Evolutionary conservation across 306 rosid genomes (phyloP).

Genomic region (Prunus mira): DNA sequence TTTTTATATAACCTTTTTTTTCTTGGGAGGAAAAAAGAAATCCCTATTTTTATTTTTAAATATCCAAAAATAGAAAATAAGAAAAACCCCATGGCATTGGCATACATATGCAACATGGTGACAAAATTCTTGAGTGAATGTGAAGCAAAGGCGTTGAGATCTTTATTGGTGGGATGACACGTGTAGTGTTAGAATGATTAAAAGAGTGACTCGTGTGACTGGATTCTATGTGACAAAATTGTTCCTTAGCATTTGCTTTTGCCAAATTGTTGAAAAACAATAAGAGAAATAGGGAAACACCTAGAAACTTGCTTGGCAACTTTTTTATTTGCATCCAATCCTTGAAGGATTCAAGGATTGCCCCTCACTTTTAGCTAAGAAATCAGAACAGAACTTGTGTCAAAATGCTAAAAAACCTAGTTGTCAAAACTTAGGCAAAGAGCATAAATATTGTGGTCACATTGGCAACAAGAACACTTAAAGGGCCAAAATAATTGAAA

Average conservation of each 20-base stretch:
- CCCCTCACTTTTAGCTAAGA: not conserved
- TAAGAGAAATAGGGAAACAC: not conserved
- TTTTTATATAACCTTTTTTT: not conserved
- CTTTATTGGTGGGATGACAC: not conserved
- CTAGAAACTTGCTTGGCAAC: not conserved
- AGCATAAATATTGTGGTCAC: not conserved
- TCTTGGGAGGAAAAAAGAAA: not conserved
- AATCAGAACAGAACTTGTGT: not conserved
- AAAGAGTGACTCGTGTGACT: not conserved
- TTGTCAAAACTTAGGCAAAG: not conserved
- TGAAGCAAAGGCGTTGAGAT: not conserved
- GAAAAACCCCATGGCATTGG: not conserved
- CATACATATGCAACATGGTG: not conserved
- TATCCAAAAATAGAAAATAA: not conserved
- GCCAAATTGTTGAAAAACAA: not conserved
- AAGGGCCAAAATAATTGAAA: not conserved
- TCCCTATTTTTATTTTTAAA: not conserved
- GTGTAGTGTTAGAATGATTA: not conserved
- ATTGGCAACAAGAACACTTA: not conserved
- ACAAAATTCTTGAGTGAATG: not conserved
- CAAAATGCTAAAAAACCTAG: not conserved
- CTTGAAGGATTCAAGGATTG: not conserved
- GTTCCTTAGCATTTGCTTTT: not conserved
- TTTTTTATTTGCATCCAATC: not conserved
- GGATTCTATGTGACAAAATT: not conserved